Percentiles rank a stretch among this genome's conserved stretches.
These are phyloP conservation scores for Solanum infundibuliforme DNA, from an alignment of 257 asterid species.

Conservation along the genomic window DNA sequence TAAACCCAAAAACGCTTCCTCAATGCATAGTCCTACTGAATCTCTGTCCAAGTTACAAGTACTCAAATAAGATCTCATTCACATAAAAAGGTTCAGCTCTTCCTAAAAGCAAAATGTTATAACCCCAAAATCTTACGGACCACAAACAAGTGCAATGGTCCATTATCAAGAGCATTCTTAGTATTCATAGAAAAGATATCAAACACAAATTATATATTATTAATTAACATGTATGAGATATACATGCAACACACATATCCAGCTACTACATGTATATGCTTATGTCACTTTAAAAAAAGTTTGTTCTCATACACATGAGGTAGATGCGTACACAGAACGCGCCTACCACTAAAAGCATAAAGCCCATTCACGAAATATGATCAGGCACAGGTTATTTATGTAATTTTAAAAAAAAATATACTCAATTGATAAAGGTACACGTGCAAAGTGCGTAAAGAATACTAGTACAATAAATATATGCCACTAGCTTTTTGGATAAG, in stretches of 20 bases:
- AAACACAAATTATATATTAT: neutral
- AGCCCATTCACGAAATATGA: neutral
- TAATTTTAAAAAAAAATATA: neutral
- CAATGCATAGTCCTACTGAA: neutral
- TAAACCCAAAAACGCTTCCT: neutral
- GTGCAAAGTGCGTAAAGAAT: neutral
- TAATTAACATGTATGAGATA: neutral
- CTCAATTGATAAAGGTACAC: neutral
- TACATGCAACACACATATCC: neutral
- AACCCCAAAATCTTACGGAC: neutral
- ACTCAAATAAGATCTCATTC: neutral
- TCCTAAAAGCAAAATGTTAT: neutral
- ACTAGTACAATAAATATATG: neutral
- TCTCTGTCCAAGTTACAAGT: neutral
- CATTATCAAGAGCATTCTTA: neutral
- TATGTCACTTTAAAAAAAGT: neutral
- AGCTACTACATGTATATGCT: neutral
- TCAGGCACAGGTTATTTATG: neutral
- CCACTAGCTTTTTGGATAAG: neutral
- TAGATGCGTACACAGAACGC: neutral
- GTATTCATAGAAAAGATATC: neutral
- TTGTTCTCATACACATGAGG: neutral
- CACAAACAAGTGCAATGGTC: neutral
- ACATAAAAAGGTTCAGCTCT: neutral
- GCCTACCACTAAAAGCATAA: neutral